Base-by-base conservation (phyloP, 257 asterid genomes). In the Linderniella brevidens region DNA sequence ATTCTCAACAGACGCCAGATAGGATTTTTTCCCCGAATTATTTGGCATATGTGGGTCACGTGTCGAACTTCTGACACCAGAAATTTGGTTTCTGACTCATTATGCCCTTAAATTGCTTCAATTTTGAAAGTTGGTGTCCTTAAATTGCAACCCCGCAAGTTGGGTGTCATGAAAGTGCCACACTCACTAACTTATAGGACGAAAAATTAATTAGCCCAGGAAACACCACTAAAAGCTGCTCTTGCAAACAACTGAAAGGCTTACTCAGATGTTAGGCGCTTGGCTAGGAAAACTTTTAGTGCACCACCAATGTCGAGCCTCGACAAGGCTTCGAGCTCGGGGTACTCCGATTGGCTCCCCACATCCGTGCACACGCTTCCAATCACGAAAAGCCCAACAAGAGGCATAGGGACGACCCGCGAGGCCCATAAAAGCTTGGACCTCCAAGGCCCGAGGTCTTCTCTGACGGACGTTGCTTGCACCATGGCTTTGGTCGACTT, bases 301-400 rank as follows among this genome's bases (percentile, higher is more conserved):
- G 96, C 98, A 14, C 76, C 93, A 78, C 93, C 85, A 68, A 88
- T 70, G 67, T 88, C 96, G 15, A 88, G 98, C 73, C 82, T 76
- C 40, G 92, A 84, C 66, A 88, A 71, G 53, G 98, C 96, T 78
- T 81, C 81, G 44, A 84, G 29, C 65, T 88, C 95, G 20, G 90
- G 96, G 66, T 73, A 78, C 46, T 76, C 82, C 18, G 63, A 64
- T 65, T 63, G 73, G 57, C 62, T 76, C 67, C 72, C 92, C 41
- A 54, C 59, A 69, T 88, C 92, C 1, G 85, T 70, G 63, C 98
- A 88, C 44, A 88, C 69, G 63, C 94, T 58, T 60, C 92, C 92
- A 16, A 88, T 88, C 48, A 88, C 76, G 68, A 88, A 60, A 49
- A 84, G 85, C 41, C 98, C 98, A 41, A 88, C 77, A 60, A 88